Base-by-base conservation (phyloP, 1,284 basidiomycete species). In the Apiotrichum akiyoshidainum region DNA sequence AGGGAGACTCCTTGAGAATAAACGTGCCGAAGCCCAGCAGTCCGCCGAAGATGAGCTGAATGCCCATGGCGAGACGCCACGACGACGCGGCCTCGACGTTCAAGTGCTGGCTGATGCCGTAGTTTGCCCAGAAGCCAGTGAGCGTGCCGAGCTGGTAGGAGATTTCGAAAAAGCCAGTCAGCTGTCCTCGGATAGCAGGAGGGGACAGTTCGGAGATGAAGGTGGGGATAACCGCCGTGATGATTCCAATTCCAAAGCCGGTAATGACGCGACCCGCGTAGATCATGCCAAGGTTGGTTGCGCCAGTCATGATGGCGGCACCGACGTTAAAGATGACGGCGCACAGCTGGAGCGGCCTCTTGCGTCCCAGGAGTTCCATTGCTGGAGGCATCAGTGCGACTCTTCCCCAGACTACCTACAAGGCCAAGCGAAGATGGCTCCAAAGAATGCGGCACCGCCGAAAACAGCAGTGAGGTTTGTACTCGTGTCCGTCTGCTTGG, bases 11-110 rank as follows among this genome's bases (percentile, higher is more conserved):
- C 40, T 74, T 72, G 21, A 83, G 68, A 65, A 82, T 80, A 48
- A 81, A 67, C 1, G 76, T 68, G n/a, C 78, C 80, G 45, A 81
- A 55, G 47, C 78, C 69, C 40, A 82, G 73, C 9, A 83, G 41
- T 2, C 80, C 60, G 5, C 80, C 82, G 1, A 83, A 83, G 66
- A 83, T 78, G 45, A 84, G 75, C 64, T 84, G 83, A 12, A 84
- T 72, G 2, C 80, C 81, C 61, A 83, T 80, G 2, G 83, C 81
- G 58, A 83, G 79, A 11, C 80, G 67, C 81, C 81, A 84, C 2
- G 68, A 56, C 21, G 34, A 52, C 31, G 55, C 44, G 6, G 67
- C 69, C 19, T 71, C 69, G 16, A 74, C 55, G 1, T 74, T 61
- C 37, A 82, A 69, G 46, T 80, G 75, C 46, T 76, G 65, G 17